Conservation (phyloP, 169 alveolate genomes). For the Besnoitia besnoiti region DNA sequence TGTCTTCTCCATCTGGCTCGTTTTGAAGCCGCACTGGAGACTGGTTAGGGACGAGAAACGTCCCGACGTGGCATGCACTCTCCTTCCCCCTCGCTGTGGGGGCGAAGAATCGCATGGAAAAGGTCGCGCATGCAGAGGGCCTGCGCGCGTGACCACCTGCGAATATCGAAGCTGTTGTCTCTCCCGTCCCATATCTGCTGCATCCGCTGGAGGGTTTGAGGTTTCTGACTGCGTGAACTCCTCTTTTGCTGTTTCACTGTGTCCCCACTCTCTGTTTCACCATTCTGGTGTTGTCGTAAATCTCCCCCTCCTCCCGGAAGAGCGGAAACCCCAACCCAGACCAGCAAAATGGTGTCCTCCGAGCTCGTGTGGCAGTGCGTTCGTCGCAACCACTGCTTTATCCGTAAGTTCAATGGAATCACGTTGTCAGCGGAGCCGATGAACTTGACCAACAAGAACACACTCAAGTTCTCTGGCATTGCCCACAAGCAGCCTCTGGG, state of each 20-base stretch:
- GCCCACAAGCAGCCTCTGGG: constrained; percentile 58
- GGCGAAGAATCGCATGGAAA: neutral
- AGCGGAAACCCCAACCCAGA: neutral
- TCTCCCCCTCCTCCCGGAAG: neutral
- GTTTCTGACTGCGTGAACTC: neutral
- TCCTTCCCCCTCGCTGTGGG: constrained; percentile 3
- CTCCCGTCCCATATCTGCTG: neutral
- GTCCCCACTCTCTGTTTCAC: neutral
- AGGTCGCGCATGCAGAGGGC: neutral
- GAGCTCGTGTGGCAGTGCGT: constrained; percentile 56
- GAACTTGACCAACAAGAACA: constrained; percentile 38
- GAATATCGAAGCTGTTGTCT: neutral
- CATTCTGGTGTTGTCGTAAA: neutral
- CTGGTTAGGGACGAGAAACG: neutral
- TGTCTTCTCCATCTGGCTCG: neutral
- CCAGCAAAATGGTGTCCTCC: constrained; percentile 45
- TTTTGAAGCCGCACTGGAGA: neutral
- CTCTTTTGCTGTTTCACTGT: neutral
- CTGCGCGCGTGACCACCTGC: neutral
- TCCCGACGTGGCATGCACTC: neutral
- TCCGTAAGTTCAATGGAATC: constrained; percentile 37
- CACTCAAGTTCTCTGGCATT: constrained; percentile 30
- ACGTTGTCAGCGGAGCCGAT: constrained; percentile 39
- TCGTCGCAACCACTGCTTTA: constrained; percentile 28
- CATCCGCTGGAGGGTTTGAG: neutral